A percentile compares a stretch with the other conserved stretches of the same genome.
Conservation (phyloP, 768 basidiomycete species). For the Gelatoporia subvermispora region DNA sequence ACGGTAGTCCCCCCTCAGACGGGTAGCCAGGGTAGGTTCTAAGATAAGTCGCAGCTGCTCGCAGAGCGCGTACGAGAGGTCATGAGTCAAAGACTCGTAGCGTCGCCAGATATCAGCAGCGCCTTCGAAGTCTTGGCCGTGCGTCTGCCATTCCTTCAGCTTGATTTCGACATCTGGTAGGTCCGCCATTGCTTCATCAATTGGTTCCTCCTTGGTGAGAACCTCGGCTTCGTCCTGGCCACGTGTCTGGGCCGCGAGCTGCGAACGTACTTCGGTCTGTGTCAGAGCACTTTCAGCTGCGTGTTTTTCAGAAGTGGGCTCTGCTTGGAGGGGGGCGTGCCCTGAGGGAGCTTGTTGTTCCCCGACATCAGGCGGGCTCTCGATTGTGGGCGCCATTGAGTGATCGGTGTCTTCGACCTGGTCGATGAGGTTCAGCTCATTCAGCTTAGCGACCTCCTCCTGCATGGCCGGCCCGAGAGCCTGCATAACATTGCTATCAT, state of each 20-base stretch:
- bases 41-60: constrained; percentile 96
- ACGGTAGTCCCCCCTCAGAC: constrained; percentile 94
- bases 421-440: constrained; percentile 70
- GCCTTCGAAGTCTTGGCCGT: constrained; percentile 47
- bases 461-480: constrained; percentile 84
- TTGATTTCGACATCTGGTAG: constrained; percentile 40
- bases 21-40: constrained; percentile 90
- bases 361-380: neutral
- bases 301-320: constrained; percentile 3
- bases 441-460: constrained; percentile 76
- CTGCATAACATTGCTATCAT: constrained; percentile 71
- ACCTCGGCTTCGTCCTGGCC: too few species aligned
- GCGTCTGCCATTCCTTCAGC: constrained; percentile 56
- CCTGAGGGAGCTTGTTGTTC: neutral
- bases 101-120: constrained; percentile 85
- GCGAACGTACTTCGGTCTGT: constrained; percentile 12
- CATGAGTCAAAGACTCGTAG: constrained; percentile 87
- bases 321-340: constrained; percentile 4
- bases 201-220: constrained; percentile 13
- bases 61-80: constrained; percentile 87
- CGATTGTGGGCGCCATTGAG: constrained; percentile 3
- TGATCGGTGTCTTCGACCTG: neutral
- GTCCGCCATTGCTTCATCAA: constrained; percentile 15
- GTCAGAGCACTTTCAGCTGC: constrained; percentile 16
- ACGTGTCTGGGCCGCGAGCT: neutral